Percentiles rank a stretch among this genome's conserved stretches.
Evolutionary conservation across 106 monocot species (phyloP).

Genomic region (Apostasia ramifera): DNA sequence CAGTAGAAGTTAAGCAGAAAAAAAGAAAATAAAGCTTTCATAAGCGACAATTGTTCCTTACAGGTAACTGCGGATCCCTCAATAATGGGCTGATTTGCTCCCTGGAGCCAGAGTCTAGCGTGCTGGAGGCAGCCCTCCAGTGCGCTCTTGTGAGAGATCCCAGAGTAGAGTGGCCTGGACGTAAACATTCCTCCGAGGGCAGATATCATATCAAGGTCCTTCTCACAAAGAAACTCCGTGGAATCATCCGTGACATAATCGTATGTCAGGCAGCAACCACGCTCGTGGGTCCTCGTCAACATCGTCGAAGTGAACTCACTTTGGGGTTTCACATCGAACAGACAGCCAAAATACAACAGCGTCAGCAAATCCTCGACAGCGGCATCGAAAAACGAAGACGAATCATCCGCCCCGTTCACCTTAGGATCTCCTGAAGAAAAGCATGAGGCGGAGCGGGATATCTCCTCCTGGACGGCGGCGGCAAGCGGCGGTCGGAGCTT

Average conservation of each 20-base stretch:
- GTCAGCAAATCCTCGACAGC: constrained; percentile 53
- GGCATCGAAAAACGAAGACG: background rate
- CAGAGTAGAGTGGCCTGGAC: constrained; percentile 44
- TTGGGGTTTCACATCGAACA: constrained; percentile 84
- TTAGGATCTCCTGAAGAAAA: constrained; percentile 4
- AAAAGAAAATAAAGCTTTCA: background rate
- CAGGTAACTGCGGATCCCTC: constrained; percentile 49
- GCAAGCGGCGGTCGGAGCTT: constrained; percentile 62
- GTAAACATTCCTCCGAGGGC: constrained; percentile 41
- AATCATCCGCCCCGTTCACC: background rate
- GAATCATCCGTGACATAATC: constrained; percentile 91
- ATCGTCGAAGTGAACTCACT: constrained; percentile 74
- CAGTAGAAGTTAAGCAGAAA: background rate
- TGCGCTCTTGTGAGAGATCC: constrained; percentile 64
- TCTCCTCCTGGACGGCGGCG: constrained; percentile 65
- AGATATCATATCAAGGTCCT: constrained; percentile 67
- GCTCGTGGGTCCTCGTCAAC: constrained; percentile 77
- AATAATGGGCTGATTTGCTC: constrained; percentile 40
- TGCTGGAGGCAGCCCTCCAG: constrained; percentile 50
- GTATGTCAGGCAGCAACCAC: constrained; percentile 84
- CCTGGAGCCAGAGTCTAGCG: constrained; percentile 58
- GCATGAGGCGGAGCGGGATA: constrained; percentile 14
- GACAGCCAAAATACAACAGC: constrained; percentile 65
- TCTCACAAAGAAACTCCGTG: constrained; percentile 57
- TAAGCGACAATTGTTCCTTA: constrained; percentile 9